Evolutionary conservation across 331 rosid species (phyloP), one percentile per base, ranked within the genome.

Genomic region (Stylosanthes scabra): DNA sequence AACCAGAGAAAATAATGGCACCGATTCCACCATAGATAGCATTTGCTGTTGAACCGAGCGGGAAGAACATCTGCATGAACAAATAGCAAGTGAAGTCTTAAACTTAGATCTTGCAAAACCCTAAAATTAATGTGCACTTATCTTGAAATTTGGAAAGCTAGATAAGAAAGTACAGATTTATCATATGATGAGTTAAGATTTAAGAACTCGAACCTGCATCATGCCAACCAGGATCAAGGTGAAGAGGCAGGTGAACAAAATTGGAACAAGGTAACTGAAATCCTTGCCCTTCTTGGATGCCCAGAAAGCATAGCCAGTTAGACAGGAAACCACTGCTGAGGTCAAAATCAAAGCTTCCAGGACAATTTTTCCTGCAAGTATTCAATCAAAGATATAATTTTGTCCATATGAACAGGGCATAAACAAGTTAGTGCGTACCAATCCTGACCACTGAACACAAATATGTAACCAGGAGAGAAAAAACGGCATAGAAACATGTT

Each of bases 251-350:
- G 98, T 84, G 72, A 91, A 93, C 84, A 93, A 78, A n/a, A 93
- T 66, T 37, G 98, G 97, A 70, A 91, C 96, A 31, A 93, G 96
- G 83, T 80, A 93, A 85, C 96, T 93, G 83, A 93, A 93, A 78
- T 93, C 97, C 85, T 93, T 93, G 84, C 98, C 97, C 93, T 86
- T 93, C 96, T 88, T 93, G 7, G 98, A 83, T 40, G 98, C 98
- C 96, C 96, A 93, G 85, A 93, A 93, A 54, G 98, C 86, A 79
- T 94, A 94, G 1, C 78, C 97, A 6, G 97, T 94, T 52, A 94
- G 83, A 68, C 96, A 88, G 20, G 85, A 68, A 72, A 94, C 96
- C 68, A 91, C 97, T 1, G 80, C 99, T 0, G 99, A 89, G 54
- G 97, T 94, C 82, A 94, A 80, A 76, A 91, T 77, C 84, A 94